Evolutionary conservation across 495 filamentous ascomycete genomes (phyloP), one percentile per base, ranked within the genome.

Genomic region (Aspergillus campestris): DNA sequence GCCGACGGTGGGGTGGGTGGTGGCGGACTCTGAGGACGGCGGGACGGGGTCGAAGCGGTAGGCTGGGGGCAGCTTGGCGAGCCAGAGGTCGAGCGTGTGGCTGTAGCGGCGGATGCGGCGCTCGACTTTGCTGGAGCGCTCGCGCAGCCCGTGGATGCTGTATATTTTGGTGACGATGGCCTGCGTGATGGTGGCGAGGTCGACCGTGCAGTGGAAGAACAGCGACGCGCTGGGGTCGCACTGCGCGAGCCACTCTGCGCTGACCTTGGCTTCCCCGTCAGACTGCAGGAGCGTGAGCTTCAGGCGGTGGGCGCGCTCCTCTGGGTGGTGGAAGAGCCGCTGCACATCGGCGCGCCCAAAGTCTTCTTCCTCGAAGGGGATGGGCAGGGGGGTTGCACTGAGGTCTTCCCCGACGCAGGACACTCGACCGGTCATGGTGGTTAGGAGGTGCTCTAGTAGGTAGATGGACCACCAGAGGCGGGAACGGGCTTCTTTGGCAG

Each of bases 391-490:
- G 0, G 71, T 68, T 15, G 74, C 71, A 46, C 74, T 80, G 51
- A 78, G 64, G 24, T 56, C 53, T 45, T 79, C 73, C 6, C 70
- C 55, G 31, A 81, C 71, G 35, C 71, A 71, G 15, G 74, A 73
- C 6, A 78, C 75, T n/a, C 81, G 72, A 3, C 81, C 81, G 5
- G 77, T 81, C 54, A 82, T 78, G 7, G 70, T 64, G 32, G 70
- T 69, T n/a, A 85, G 59, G 6, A 73, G 50, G 34, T 78, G 67
- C 42, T 84, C 81, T 7, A 83, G 57, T 2, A 64, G 66, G 46
- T 74, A 81, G 8, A 85, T 56, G 0, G 80, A 73, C 75, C 79
- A 84, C 80, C 80, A 85, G 8, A 84, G 64, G 3, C 79, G 77
- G 34, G 68, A 62, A 8, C 81, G 69, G 12, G 74, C 68, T 60